These are phyloP conservation scores for Hypoxylon perforatum DNA, from an alignment of 495 filamentous ascomycete genomes.

Conservation along the genomic window DNA sequence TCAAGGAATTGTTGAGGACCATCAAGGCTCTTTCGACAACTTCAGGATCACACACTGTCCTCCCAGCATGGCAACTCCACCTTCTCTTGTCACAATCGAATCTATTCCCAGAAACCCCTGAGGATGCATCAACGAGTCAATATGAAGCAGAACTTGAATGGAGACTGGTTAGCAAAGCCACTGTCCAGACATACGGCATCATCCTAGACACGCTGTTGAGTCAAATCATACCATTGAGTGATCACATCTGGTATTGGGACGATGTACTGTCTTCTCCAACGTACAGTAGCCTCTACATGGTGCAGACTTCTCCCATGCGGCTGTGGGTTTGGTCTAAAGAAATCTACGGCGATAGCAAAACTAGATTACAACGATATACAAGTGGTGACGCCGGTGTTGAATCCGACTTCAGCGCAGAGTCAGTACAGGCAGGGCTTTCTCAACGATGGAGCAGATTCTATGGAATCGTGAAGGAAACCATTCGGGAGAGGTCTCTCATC, in stretches of 20 bases:
- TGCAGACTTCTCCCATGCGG: constrained; percentile 82
- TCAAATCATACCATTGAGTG: constrained; percentile 79
- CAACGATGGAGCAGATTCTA: constrained; percentile 82
- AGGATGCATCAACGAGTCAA: constrained; percentile 43
- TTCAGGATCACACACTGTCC: constrained; percentile 64
- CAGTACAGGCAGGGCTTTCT: constrained; percentile 46
- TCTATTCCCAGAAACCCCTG: constrained; percentile 46
- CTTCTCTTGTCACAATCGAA: constrained; percentile 69
- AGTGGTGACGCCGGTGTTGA: constrained; percentile 26
- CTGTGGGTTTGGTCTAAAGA: constrained; percentile 74
- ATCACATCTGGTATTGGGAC: constrained; percentile 95
- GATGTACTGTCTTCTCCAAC: constrained; percentile 77
- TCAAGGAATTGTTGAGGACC: constrained; percentile 68
- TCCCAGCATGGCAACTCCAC: constrained; percentile 64
- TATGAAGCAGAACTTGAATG: constrained; percentile 85
- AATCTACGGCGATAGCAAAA: constrained; percentile 67
- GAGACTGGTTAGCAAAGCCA: constrained; percentile 87
- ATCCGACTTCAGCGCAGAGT: constrained; percentile 16
- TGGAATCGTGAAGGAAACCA: constrained; percentile 75
- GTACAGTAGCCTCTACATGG: constrained; percentile 77
- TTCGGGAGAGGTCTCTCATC: constrained; percentile 68
- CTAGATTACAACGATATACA: constrained; percentile 55
- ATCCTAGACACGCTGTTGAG: constrained; percentile 78
- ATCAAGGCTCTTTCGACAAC: constrained; percentile 75
- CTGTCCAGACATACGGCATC: constrained; percentile 83